phyloP scores from a whole-genome alignment of 2,329 filamentous ascomycete genomes.

The Macrophomina tecta region DNA sequence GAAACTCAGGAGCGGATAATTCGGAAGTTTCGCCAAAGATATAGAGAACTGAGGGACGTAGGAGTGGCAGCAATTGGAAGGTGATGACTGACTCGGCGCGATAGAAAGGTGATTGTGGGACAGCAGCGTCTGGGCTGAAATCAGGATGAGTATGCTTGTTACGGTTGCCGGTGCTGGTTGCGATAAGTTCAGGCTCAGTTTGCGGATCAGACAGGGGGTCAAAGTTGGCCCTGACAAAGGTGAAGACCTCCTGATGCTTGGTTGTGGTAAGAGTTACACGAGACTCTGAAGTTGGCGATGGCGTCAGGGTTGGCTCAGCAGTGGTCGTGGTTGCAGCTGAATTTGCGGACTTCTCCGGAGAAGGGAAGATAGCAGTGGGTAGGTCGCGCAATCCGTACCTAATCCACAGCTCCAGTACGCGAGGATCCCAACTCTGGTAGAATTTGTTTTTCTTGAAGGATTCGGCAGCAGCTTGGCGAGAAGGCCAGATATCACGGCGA shows the following conservation, averaged over 20 bases:
- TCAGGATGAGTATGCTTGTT: slow-evolving; percentile 31
- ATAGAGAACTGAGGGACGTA: slow-evolving; percentile 72
- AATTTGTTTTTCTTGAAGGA: slow-evolving; percentile 74
- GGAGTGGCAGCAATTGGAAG: slow-evolving; percentile 61
- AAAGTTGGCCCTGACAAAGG: slow-evolving; percentile 70
- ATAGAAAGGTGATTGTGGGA: slow-evolving; percentile 63
- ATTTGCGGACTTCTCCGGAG: slow-evolving; percentile 16
- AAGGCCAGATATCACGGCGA: slow-evolving; percentile 84
- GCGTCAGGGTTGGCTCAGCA: slow-evolving; percentile 35
- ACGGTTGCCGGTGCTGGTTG: slow-evolving; percentile 6
- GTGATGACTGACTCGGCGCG: slow-evolving; percentile 67
- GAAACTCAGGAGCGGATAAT: slow-evolving; percentile 59
- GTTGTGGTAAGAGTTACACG: slow-evolving; percentile 78
- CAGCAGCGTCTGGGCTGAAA: slow-evolving; percentile 41
- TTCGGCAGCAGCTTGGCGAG: slow-evolving; percentile 69
- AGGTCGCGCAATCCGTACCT: slow-evolving; percentile 75
- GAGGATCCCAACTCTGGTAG: slow-evolving; percentile 81
- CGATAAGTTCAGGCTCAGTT: background rate
- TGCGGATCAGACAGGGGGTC: slow-evolving; percentile 32
- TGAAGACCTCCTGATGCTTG: slow-evolving; percentile 87
- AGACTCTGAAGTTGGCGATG: slow-evolving; percentile 9
- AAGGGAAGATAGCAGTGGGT: slow-evolving; percentile 65
- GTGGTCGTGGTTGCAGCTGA: slow-evolving; percentile 11
- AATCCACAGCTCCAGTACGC: slow-evolving; percentile 78
- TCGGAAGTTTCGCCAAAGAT: slow-evolving; percentile 68